Conservation (phyloP, 495 filamentous ascomycete genomes). For the Penicillium salamii region DNA sequence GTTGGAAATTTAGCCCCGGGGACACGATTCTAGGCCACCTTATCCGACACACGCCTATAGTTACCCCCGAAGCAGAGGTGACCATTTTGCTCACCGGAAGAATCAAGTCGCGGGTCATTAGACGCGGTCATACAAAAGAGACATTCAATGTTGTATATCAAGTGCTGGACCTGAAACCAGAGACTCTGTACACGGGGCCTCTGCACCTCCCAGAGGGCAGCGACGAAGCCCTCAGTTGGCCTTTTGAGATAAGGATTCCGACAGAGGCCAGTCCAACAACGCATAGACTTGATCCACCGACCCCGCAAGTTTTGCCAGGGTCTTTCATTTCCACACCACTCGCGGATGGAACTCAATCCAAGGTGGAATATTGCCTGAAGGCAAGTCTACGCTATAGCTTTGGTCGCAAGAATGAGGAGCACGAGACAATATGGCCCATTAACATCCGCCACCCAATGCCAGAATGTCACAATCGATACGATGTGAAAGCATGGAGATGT, state of each 20-base stretch:
- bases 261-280: slow-evolving; percentile 15
- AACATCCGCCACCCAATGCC: not conserved
- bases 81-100: slow-evolving; percentile 6
- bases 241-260: slow-evolving; percentile 3
- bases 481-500: not conserved
- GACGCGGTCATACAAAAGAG: not conserved
- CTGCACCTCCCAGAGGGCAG: slow-evolving; percentile 3
- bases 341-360: not conserved
- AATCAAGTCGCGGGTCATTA: slow-evolving; percentile 3
- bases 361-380: slow-evolving; percentile 11
- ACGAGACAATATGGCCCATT: slow-evolving; percentile 7
- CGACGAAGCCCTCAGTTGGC: not conserved
- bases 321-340: not conserved
- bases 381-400: slow-evolving; percentile 3
- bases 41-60: slow-evolving; percentile 6
- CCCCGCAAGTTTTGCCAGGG: slow-evolving; percentile 5
- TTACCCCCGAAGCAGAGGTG: slow-evolving; percentile 12
- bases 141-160: not conserved
- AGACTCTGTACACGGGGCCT: slow-evolving; percentile 1
- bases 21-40: slow-evolving; percentile 18
- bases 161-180: not conserved
- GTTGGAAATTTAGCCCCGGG: slow-evolving; percentile 11
- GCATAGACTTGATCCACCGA: not conserved
- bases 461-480: not conserved
- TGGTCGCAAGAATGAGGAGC: not conserved